Percentiles rank a stretch among this genome's conserved stretches.
Evolutionary conservation across 208 protist species (phyloP).

Genomic region (Leishmania tarentolae): DNA sequence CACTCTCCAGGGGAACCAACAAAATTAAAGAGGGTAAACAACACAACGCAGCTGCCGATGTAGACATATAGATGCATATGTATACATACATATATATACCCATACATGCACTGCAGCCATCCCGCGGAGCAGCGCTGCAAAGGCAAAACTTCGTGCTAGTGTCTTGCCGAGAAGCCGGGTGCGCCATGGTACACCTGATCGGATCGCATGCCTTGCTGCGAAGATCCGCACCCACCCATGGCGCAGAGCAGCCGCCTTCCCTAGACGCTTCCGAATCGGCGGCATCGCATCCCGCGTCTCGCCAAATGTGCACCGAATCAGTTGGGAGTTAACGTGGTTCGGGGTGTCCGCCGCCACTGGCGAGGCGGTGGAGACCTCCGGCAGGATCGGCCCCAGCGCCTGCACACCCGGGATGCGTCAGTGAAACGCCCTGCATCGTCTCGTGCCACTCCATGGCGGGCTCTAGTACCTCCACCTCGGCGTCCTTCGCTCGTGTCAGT

Average conservation of each 20-base stretch:
- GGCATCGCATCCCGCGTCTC: conserved; percentile 14
- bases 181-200: conserved; percentile 34
- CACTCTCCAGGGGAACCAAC: no score
- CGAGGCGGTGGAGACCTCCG: conserved; percentile 17
- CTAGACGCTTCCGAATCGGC: conserved; percentile 29
- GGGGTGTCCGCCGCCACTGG: conserved; percentile 13
- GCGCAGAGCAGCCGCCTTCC: conserved; percentile 23
- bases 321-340: conserved; percentile 2
- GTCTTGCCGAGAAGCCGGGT: conserved; percentile 24
- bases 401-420: neutral
- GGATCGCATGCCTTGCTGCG: conserved; percentile 34
- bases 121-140: conserved; percentile 3
- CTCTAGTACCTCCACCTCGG: conserved; percentile 2
- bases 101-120: neutral
- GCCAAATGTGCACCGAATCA: conserved; percentile 33
- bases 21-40: neutral
- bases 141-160: conserved; percentile 9
- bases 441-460: conserved; percentile 31
- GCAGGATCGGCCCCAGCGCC: conserved; percentile 4
- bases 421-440: conserved; percentile 6
- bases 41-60: neutral
- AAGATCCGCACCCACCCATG: conserved; percentile 24
- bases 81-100: conserved; percentile 28
- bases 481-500: neutral
- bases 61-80: neutral